Evolutionary conservation across 352 stramenopile species (phyloP).

Genomic region (Globisporangium radiosum): DNA sequence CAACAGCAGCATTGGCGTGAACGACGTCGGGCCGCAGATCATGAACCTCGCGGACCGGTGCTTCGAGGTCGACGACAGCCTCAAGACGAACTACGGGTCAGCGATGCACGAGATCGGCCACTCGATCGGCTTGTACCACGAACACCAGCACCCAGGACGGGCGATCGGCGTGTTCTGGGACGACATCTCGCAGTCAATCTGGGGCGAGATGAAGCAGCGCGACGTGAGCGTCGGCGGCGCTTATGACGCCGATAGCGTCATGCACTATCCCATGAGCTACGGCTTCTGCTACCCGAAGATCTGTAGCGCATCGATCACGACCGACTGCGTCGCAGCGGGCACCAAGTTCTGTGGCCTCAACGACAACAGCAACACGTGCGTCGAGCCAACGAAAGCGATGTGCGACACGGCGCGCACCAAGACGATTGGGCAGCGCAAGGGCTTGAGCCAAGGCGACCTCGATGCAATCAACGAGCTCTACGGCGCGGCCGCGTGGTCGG

Average conservation of each 20-base stretch:
- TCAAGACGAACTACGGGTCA: slow-evolving; percentile 69
- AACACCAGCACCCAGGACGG: slow-evolving; percentile 73
- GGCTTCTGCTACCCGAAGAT: slow-evolving; percentile 65
- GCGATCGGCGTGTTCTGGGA: slow-evolving; percentile 71
- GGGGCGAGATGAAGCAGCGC: slow-evolving; percentile 63
- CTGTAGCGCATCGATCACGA: slow-evolving; percentile 31
- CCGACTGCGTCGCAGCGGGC: slow-evolving; percentile 39
- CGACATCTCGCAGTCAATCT: slow-evolving; percentile 63
- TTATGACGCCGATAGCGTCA: slow-evolving; percentile 69
- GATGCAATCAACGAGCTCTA: slow-evolving; percentile 44
- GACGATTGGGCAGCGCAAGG: slow-evolving; percentile 62
- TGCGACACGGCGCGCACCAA: slow-evolving; percentile 50
- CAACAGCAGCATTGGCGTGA: slow-evolving; percentile 75
- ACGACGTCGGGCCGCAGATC: slow-evolving; percentile 45
- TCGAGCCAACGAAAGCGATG: slow-evolving; percentile 43
- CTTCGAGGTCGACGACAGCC: slow-evolving; percentile 65
- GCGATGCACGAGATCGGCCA: slow-evolving; percentile 83
- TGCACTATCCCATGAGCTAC: slow-evolving; percentile 77
- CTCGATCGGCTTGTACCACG: slow-evolving; percentile 70
- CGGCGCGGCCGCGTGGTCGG: slow-evolving; percentile 18
- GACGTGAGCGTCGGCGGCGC: slow-evolving; percentile 55
- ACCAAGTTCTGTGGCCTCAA: slow-evolving; percentile 74
- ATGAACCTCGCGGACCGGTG: slow-evolving; percentile 74
- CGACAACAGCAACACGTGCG: slow-evolving; percentile 47
- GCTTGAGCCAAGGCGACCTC: slow-evolving; percentile 37